A percentile compares a stretch with the other conserved stretches of the same genome.
Conservation (phyloP, 2,329 filamentous ascomycete genomes). For the Fusarium virguliforme region DNA sequence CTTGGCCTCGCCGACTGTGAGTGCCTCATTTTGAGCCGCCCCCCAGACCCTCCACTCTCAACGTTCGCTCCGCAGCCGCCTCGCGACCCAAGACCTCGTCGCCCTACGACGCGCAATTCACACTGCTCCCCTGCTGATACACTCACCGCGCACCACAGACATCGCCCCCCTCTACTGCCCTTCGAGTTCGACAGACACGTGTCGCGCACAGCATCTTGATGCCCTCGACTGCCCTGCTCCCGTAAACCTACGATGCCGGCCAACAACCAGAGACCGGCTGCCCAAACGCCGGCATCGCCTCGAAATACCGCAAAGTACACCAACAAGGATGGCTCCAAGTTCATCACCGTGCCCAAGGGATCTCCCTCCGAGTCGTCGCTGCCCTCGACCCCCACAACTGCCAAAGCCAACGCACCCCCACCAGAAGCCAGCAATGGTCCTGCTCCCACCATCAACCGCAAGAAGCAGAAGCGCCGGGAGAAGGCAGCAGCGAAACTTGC, state of each 20-base stretch:
- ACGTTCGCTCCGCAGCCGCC: slow-evolving; percentile 45
- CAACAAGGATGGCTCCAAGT: slow-evolving; percentile 79
- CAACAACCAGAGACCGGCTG: slow-evolving; percentile 67
- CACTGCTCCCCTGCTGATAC: slow-evolving; percentile 44
- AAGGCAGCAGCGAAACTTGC: slow-evolving; percentile 84
- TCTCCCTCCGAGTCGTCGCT: slow-evolving; percentile 68
- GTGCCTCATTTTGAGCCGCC: slow-evolving; percentile 58
- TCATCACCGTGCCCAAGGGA: slow-evolving; percentile 75
- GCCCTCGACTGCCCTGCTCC: slow-evolving; percentile 56
- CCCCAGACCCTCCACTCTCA: slow-evolving; percentile 51
- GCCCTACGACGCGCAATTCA: slow-evolving; percentile 43
- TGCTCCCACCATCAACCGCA: slow-evolving; percentile 80
- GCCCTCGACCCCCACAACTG: slow-evolving; percentile 66
- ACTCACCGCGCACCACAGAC: slow-evolving; percentile 40
- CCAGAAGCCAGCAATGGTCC: slow-evolving; percentile 52
- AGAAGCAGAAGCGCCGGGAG: slow-evolving; percentile 94
- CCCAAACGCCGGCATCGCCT: slow-evolving; percentile 67
- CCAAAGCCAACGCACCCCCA: slow-evolving; percentile 57
- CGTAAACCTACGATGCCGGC: slow-evolving; percentile 65
- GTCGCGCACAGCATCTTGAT: slow-evolving; percentile 57
- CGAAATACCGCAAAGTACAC: slow-evolving; percentile 73
- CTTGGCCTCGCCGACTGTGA: slow-evolving; percentile 53
- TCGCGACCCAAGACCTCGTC: slow-evolving; percentile 35
- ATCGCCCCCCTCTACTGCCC: slow-evolving; percentile 29
- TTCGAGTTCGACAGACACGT: slow-evolving; percentile 50